These are phyloP conservation scores for Annona cherimola DNA, from an alignment of 164 flowering plant species.

Conservation along the genomic window DNA sequence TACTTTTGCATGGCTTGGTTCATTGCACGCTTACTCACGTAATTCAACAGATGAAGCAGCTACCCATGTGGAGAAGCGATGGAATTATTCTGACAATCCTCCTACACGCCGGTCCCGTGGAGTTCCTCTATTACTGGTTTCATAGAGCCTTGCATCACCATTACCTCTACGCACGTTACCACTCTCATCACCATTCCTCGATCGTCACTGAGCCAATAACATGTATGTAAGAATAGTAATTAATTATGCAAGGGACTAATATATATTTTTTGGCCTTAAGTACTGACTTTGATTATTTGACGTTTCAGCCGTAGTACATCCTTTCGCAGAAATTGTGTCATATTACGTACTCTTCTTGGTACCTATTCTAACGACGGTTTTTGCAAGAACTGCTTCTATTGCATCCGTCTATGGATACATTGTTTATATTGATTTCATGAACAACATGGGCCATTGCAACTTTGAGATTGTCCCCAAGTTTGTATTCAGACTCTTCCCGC, in stretches of 20 bases:
- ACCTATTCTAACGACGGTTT: slow-evolving; percentile 13
- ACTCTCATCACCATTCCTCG: slow-evolving; percentile 51
- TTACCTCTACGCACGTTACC: slow-evolving; percentile 44
- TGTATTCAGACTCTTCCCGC: too few species aligned
- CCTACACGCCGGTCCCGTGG: slow-evolving; percentile 41
- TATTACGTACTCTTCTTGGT: slow-evolving; percentile 32
- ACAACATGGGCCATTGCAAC: too few species aligned
- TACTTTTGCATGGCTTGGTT: neutral
- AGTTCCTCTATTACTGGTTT: slow-evolving; percentile 46
- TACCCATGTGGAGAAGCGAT: slow-evolving; percentile 36
- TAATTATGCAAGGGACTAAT: neutral
- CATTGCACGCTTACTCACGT: neutral
- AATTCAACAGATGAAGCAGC: slow-evolving; percentile 1
- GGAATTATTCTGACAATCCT: slow-evolving; percentile 24
- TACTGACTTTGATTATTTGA: neutral
- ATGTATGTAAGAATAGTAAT: slow-evolving; percentile 14
- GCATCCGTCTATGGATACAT: slow-evolving; percentile 14
- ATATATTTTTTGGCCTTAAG: neutral
- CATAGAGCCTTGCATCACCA: slow-evolving; percentile 53
- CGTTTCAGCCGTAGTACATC: slow-evolving; percentile 50
- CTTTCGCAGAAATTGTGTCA: slow-evolving; percentile 40
- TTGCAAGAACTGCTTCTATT: slow-evolving; percentile 19
- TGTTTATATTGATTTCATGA: slow-evolving; percentile 22
- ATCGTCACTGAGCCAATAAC: slow-evolving; percentile 46
- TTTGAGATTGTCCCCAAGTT: too few species aligned